phyloP scores from a whole-genome alignment of 768 basidiomycete species.

The Pisolithus albus region DNA sequence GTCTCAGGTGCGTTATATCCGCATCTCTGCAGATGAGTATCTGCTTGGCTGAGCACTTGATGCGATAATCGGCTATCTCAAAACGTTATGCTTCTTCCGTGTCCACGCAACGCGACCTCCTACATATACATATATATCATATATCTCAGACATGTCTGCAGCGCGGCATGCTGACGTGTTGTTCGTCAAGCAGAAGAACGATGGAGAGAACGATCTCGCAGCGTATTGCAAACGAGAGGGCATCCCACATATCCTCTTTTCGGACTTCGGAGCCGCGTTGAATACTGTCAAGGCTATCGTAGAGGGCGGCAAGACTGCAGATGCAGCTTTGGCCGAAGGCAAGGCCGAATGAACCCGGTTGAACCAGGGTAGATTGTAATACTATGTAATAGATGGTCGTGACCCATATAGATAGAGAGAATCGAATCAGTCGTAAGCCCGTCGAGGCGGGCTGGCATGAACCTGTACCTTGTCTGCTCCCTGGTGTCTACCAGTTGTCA shows the following conservation, averaged over 20 bases:
- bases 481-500: too few species aligned
- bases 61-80: too few species aligned
- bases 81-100: too few species aligned
- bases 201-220: slow-evolving; percentile 76
- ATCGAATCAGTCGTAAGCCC: neutral
- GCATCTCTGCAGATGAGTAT: neutral
- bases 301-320: slow-evolving; percentile 40
- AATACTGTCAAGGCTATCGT: slow-evolving; percentile 63
- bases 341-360: neutral
- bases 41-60: neutral
- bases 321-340: neutral
- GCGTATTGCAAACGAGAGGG: slow-evolving; percentile 72
- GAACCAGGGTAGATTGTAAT: neutral
- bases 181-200: slow-evolving; percentile 81
- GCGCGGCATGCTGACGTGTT: slow-evolving; percentile 88
- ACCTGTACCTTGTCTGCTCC: too few species aligned
- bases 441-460: too few species aligned
- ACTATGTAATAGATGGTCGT: neutral
- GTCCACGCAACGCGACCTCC: neutral
- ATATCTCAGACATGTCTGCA: slow-evolving; percentile 72
- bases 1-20: slow-evolving; percentile 66
- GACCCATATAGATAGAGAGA: neutral
- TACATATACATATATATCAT: neutral
- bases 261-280: slow-evolving; percentile 59
- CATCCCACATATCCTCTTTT: slow-evolving; percentile 76